Conservation (phyloP, 306 rosid genomes). For the Echinosophora koreensis region DNA sequence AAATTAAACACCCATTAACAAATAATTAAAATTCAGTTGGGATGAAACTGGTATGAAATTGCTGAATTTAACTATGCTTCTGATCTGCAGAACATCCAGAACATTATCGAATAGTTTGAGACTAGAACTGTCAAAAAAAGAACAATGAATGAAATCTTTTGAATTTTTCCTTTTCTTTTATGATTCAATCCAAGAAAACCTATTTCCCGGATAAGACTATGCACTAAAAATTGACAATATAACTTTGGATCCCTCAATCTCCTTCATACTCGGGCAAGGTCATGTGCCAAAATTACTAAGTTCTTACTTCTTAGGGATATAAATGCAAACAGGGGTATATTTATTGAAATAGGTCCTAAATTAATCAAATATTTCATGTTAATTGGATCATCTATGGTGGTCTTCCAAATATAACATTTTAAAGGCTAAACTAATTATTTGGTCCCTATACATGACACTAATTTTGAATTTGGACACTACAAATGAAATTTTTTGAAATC, state of each 20-base stretch:
- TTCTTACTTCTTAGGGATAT: neutral
- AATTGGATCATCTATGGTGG: neutral
- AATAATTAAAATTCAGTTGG: neutral
- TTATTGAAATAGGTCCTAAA: neutral
- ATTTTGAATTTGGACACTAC: too few species aligned
- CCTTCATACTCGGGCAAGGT: neutral
- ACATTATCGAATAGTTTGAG: neutral
- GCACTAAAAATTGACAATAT: neutral
- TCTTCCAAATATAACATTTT: neutral
- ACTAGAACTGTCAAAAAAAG: neutral
- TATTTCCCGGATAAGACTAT: neutral
- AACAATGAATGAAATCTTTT: neutral
- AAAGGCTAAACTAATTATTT: too few species aligned
- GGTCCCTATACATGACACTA: too few species aligned
- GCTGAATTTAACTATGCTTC: constrained; percentile 7
- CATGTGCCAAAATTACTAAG: neutral
- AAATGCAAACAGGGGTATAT: neutral
- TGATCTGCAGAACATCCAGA: constrained; percentile 2
- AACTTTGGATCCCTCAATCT: neutral
- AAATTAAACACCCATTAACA: neutral
- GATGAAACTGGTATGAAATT: neutral
- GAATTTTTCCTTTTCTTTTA: neutral
- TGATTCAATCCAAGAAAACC: neutral
- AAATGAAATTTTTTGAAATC: too few species aligned
- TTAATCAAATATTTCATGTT: neutral